A percentile compares a stretch with the other conserved stretches of the same genome.
Conservation (phyloP, 495 filamentous ascomycete genomes). For the Talaromyces ruber region DNA sequence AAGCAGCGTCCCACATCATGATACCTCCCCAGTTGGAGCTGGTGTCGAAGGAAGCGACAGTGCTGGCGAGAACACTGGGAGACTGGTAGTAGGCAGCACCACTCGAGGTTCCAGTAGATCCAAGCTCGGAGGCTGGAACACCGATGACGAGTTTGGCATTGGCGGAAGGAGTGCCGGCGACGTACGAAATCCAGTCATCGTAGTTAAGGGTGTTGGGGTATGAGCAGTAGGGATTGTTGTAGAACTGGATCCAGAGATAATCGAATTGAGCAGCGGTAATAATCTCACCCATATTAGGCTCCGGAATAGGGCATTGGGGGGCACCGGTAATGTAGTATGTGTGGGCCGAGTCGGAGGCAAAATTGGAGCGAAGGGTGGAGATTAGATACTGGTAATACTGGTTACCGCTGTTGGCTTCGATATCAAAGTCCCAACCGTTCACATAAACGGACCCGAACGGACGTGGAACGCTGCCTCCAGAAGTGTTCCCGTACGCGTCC, state of each 20-base stretch:
- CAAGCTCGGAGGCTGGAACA: slow-evolving; percentile 31
- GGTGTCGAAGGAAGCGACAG: slow-evolving; percentile 21
- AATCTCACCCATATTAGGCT: slow-evolving; percentile 39
- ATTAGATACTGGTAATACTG: slow-evolving; percentile 35
- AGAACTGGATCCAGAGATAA: slow-evolving; percentile 41
- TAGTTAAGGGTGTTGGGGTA: slow-evolving; percentile 24
- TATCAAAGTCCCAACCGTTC: slow-evolving; percentile 55
- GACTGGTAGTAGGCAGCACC: slow-evolving; percentile 37
- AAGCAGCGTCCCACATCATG: slow-evolving; percentile 47
- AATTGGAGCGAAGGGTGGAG: slow-evolving; percentile 33
- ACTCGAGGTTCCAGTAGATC: slow-evolving; percentile 25
- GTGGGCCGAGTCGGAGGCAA: slow-evolving; percentile 32
- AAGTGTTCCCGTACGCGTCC: slow-evolving; percentile 42
- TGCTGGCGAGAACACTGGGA: slow-evolving; percentile 23
- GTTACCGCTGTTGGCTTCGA: slow-evolving; percentile 20
- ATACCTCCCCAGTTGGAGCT: slow-evolving; percentile 40
- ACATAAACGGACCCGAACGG: slow-evolving; percentile 46
- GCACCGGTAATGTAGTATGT: slow-evolving; percentile 49
- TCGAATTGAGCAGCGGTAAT: slow-evolving; percentile 22
- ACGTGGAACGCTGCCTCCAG: slow-evolving; percentile 19
- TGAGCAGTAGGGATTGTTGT: slow-evolving; percentile 30
- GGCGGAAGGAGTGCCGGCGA: slow-evolving; percentile 25
- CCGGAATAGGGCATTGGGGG: slow-evolving; percentile 48
- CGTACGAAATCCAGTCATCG: slow-evolving; percentile 34
- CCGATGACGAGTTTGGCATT: slow-evolving; percentile 43